Evolutionary conservation across 305 asterid genomes (phyloP).

Genomic region (Solanum chacoense): DNA sequence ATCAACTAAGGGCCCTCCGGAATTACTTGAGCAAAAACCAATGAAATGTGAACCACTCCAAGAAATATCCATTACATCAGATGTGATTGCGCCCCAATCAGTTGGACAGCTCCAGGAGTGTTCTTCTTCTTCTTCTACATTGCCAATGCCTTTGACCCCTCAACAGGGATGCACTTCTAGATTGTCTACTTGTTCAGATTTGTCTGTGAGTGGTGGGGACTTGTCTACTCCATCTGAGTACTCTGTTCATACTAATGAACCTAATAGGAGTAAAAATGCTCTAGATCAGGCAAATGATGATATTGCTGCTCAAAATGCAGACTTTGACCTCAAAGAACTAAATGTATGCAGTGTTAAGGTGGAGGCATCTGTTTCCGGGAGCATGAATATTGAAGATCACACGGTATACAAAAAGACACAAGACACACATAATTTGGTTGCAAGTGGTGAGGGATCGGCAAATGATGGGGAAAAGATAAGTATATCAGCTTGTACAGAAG

Average conservation of each 20-base stretch:
- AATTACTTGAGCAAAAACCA: slow-evolving; percentile 21
- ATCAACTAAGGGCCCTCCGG: slow-evolving; percentile 7
- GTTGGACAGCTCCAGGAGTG: slow-evolving; percentile 44
- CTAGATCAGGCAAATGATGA: background rate
- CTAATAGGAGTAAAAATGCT: background rate
- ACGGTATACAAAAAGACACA: slow-evolving; percentile 11
- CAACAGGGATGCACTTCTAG: slow-evolving; percentile 25
- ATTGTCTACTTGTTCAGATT: slow-evolving; percentile 37
- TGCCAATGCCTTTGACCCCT: slow-evolving; percentile 34
- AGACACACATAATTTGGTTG: slow-evolving; percentile 15
- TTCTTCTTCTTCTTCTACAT: slow-evolving; percentile 34
- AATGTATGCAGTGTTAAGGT: slow-evolving; percentile 11
- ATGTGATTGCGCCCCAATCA: slow-evolving; percentile 16
- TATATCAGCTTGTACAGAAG: slow-evolving; percentile 36
- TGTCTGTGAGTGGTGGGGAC: slow-evolving; percentile 22
- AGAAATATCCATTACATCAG: slow-evolving; percentile 10
- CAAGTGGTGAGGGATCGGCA: slow-evolving; percentile 23
- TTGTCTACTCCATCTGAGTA: slow-evolving; percentile 29
- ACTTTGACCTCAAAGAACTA: slow-evolving; percentile 15
- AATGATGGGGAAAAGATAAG: slow-evolving; percentile 37
- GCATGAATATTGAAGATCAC: slow-evolving; percentile 20
- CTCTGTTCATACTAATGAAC: background rate
- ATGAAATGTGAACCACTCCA: slow-evolving; percentile 28
- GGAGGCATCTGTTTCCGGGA: slow-evolving; percentile 2
- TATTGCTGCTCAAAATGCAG: slow-evolving; percentile 11